Evolutionary conservation across 257 asterid genomes (phyloP).

Genomic region (Solanum habrochaites): DNA sequence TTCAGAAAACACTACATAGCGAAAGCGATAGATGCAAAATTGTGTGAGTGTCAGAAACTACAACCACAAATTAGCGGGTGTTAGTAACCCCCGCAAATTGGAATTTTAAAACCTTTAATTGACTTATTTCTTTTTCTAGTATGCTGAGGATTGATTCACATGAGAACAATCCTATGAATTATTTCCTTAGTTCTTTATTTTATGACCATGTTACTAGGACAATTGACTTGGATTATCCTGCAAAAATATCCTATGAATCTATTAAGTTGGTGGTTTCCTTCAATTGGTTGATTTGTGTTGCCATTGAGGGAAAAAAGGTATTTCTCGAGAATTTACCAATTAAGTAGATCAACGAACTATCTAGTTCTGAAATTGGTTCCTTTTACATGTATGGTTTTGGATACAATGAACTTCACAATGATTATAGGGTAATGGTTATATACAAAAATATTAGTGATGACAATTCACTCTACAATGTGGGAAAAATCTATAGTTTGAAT

Average conservation of each 20-base stretch:
- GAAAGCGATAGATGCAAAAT: no score
- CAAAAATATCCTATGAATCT: background rate
- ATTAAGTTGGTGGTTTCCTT: background rate
- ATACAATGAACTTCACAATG: background rate
- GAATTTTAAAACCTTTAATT: no score
- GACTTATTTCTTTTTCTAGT: no score
- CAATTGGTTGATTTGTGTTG: background rate
- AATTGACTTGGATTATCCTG: background rate
- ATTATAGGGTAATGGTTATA: background rate
- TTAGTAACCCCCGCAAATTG: no score
- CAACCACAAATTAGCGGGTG: no score
- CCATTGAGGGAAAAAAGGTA: background rate
- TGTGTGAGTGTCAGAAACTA: no score
- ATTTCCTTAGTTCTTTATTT: background rate
- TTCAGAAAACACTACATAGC: no score
- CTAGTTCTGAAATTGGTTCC: background rate
- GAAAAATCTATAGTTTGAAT: background rate
- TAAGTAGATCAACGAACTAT: background rate
- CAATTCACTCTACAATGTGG: background rate
- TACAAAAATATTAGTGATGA: no score
- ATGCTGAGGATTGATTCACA: background rate
- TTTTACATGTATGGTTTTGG: background rate
- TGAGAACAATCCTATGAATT: background rate
- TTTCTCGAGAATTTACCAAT: background rate
- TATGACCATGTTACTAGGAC: background rate